Evolutionary conservation across 495 filamentous ascomycete species (phyloP), one percentile per base, ranked within the genome.

Genomic region (Paragyromitra xinjiangensis): DNA sequence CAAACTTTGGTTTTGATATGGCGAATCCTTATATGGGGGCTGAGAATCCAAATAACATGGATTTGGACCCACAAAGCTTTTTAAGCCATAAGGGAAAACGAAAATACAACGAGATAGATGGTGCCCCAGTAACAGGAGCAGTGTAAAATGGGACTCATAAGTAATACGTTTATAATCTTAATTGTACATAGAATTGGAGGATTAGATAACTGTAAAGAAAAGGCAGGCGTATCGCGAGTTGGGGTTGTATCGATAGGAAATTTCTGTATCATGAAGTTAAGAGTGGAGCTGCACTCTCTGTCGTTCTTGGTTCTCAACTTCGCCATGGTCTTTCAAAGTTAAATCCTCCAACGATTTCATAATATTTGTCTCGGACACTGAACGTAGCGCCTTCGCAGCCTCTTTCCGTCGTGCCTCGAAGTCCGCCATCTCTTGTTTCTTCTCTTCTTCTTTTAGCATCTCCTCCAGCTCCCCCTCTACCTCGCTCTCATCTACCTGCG

Each of bases 391-490:
- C 50, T 83, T 82, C 37, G 64, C 76, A 56, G 75, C 61, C 19
- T 50, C 76, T 64, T 48, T 53, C 44, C 34, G 79, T 39, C 65
- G 69, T 74, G 29, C 83, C 75, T 88, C 86, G 56, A 83, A 83
- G 79, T 87, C 86, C 77, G 91, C 63, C 83, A 84, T 58, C 19
- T 73, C 74, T 39, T 64, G 51, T 74, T 86, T 88, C 82, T 86
- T 84, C 82, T 84, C 86, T 84, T 93, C 90, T 76, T 89, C 89
- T 48, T 82, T 86, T 84, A 96, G 89, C 85, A 99, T 81, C 9
- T 87, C 90, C 78, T 92, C 90, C 37, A 98, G 86, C 86, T 97
- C 95, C 53, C 94, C 93, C 70, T 97, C 94, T 65, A 98, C 89
- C 83, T 95, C 94, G 19, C 80, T 58, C 82, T 97, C 95, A 81